These are phyloP conservation scores for Arxiozyma heterogenica DNA, from an alignment of 1,139 yeast species.

Conservation along the genomic window DNA sequence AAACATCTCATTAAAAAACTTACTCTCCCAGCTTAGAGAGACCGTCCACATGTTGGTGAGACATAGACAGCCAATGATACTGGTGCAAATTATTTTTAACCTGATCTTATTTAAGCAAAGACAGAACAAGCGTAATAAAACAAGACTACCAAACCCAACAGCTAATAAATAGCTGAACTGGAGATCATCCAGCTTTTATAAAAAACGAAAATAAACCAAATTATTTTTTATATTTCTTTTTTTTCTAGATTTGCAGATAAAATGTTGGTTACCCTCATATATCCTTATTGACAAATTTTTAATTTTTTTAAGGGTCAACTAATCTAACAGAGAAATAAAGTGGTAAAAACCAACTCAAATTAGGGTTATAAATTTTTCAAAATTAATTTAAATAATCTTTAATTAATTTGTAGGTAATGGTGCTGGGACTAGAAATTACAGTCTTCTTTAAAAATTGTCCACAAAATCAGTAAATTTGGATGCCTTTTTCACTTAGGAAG, in stretches of 20 bases:
- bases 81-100: slow-evolving; percentile 4
- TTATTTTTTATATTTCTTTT: not conserved
- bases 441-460: too few species aligned
- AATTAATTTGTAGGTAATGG: too few species aligned
- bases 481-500: too few species aligned
- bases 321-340: too few species aligned
- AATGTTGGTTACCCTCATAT: not conserved
- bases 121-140: not conserved
- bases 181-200: not conserved
- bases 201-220: not conserved
- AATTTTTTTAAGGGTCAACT: not conserved
- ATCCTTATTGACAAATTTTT: not conserved
- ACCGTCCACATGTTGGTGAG: slow-evolving; percentile 3
- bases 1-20: slow-evolving; percentile 2
- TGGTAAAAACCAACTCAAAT: not conserved
- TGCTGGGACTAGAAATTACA: too few species aligned
- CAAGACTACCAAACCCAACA: too few species aligned
- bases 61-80: slow-evolving; percentile 7
- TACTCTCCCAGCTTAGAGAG: slow-evolving; percentile 9
- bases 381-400: too few species aligned
- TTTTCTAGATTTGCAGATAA: not conserved
- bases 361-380: not conserved
- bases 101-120: not conserved
- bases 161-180: not conserved
- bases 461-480: too few species aligned